Evolutionary conservation across 2,329 filamentous ascomycete genomes (phyloP), one percentile per base, ranked within the genome.

Genomic region (Monilinia polystroma): DNA sequence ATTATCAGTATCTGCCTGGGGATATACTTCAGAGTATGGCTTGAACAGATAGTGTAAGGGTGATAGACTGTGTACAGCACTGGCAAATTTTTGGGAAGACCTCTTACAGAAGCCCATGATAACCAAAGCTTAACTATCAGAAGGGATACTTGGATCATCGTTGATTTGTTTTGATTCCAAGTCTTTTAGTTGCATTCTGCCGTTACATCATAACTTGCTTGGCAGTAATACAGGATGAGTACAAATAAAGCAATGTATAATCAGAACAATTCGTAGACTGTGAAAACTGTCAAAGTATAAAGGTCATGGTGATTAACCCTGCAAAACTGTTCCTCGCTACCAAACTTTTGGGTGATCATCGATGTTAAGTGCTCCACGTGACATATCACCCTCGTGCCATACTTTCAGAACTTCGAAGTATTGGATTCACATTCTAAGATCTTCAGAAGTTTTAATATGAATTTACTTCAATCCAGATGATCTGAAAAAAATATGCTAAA

Each of bases 391-490:
- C n/a, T n/a, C 20, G 23, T 23, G 5, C 16, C 53, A 41, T 23
- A 23, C 11, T 38, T 4, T 41, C 6, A 1, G 38, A 7, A 23
- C 7, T 41, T 5, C 4, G 12, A 14, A 23, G 4, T 23, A 23
- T 8, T 41, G 11, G 10, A 10, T 2, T 18, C 26, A 20, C 11
- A 12, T 18, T 23, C 32, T 41, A 4, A 1, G n/a, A 23, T 7
- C 8, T 38, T 1, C n/a, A 12, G 5, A 38, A 6, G 3, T 16
- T 1, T 41, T 18, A 4, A 0, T 16, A n/a, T 23, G 20, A 7
- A 0, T 7, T 23, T 23, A 5, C 2, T 14, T 14, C 12, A 8
- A 55, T 4, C 4, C 18, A 0, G 0, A 26, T 23, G 12, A 1
- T n/a, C 12, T 18, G 11, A 5, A 2, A 11, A 11, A 14, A 26